A percentile compares a stretch with the other conserved stretches of the same genome.
phyloP scores from a whole-genome alignment of 2,329 filamentous ascomycete genomes.

The Diaporthe sp. region DNA sequence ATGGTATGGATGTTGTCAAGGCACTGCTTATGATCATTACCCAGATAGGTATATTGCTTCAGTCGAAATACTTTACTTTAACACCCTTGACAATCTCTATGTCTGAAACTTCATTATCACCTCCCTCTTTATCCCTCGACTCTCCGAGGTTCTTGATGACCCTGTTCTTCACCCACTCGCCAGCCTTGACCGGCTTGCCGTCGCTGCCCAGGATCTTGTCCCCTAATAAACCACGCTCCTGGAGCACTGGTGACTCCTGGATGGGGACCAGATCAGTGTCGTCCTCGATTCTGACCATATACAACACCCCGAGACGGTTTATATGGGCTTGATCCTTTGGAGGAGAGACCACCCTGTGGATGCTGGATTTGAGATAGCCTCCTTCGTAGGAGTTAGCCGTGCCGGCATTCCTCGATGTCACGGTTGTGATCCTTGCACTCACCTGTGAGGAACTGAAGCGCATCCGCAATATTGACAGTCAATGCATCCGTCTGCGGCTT shows the following conservation, averaged over 20 bases:
- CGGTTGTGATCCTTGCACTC: background rate
- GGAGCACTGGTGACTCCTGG: constrained; percentile 47
- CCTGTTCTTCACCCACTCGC: constrained; percentile 47
- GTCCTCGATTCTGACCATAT: constrained; percentile 58
- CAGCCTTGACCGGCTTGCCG: constrained; percentile 45
- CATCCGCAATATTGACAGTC: constrained; percentile 62
- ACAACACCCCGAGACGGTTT: constrained; percentile 58
- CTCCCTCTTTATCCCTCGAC: constrained; percentile 24
- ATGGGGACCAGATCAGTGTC: constrained; percentile 47
- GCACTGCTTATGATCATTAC: too few species aligned
- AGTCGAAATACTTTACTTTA: constrained; percentile 38
- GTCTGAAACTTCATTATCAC: constrained; percentile 39
- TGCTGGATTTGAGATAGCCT: constrained; percentile 52
- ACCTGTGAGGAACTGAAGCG: constrained; percentile 58
- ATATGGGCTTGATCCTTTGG: constrained; percentile 52
- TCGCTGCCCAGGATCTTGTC: constrained; percentile 39
- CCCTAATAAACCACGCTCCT: constrained; percentile 46
- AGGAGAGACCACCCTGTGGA: constrained; percentile 50
- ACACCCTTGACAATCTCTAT: constrained; percentile 40
- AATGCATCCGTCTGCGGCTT: constrained; percentile 51
- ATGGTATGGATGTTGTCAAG: too few species aligned
- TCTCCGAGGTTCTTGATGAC: constrained; percentile 43
- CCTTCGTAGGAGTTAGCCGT: constrained; percentile 18
- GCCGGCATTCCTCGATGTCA: too few species aligned
- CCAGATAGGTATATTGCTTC: background rate